Conservation (phyloP, 345 rosid genomes). For the Syzygium aromaticum region DNA sequence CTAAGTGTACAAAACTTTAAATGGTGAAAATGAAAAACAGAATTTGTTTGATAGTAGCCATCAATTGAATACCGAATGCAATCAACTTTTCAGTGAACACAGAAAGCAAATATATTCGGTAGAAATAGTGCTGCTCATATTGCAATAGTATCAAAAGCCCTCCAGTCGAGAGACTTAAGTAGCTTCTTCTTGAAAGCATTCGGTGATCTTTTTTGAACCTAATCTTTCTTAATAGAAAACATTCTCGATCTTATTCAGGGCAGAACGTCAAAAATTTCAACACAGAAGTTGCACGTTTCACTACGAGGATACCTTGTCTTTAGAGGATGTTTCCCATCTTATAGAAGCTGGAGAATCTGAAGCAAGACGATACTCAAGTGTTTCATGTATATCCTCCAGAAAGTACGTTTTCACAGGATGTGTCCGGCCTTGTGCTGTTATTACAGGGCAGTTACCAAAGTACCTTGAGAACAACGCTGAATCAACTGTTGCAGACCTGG, state of each 20-base stretch:
- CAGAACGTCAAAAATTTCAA: neutral
- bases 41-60: neutral
- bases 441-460: slow-evolving; percentile 85
- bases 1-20: neutral
- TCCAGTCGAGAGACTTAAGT: neutral
- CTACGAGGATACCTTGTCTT: slow-evolving; percentile 36
- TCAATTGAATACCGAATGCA: neutral
- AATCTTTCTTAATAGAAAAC: neutral
- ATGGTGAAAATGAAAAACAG: neutral
- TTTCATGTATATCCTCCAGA: slow-evolving; percentile 86
- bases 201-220: neutral
- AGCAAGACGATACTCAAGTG: slow-evolving; percentile 51
- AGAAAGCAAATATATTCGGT: neutral
- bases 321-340: slow-evolving; percentile 39
- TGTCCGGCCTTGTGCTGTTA: slow-evolving; percentile 81
- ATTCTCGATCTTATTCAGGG: neutral
- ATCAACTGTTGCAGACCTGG: slow-evolving; percentile 98
- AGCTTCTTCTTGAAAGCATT: neutral
- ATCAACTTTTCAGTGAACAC: neutral
- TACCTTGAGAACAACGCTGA: slow-evolving; percentile 71
- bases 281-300: neutral
- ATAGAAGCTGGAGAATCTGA: slow-evolving; percentile 84
- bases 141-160: neutral
- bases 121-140: neutral
- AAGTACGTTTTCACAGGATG: slow-evolving; percentile 74